Evolutionary conservation across 2,329 filamentous ascomycete species (phyloP).

Genomic region (Colletotrichum shisoi): DNA sequence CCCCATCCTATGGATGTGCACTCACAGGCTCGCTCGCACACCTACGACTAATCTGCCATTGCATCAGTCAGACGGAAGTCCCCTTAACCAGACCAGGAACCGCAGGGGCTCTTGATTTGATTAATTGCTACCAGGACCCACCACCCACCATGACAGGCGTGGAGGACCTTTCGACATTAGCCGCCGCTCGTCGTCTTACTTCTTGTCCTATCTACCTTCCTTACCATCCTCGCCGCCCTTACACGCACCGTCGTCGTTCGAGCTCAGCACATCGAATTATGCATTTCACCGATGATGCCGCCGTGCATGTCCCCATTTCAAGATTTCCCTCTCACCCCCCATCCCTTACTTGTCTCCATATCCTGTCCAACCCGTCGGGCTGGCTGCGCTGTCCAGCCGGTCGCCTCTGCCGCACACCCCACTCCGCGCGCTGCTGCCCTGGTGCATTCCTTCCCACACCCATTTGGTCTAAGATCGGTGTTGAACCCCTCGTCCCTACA

Average conservation of each 20-base stretch:
- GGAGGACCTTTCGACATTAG: constrained; percentile 28
- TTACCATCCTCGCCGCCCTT: constrained; percentile 8
- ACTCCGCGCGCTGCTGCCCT: constrained; percentile 30
- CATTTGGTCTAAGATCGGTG: constrained; percentile 30
- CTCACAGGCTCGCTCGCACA: constrained; percentile 6
- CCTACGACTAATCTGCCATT: constrained; percentile 28
- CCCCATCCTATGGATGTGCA: constrained; percentile 29
- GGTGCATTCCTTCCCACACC: constrained; percentile 31
- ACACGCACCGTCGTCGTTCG: constrained; percentile 17
- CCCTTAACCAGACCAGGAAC: constrained; percentile 29
- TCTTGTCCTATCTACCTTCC: constrained; percentile 13
- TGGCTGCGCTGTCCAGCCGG: constrained; percentile 7
- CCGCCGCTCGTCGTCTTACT: constrained; percentile 21
- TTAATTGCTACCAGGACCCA: constrained; percentile 26
- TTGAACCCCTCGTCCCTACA: constrained; percentile 18
- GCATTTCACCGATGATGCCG: constrained; percentile 28
- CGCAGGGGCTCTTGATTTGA: constrained; percentile 26
- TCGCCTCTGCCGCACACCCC: constrained; percentile 34
- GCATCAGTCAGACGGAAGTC: constrained; percentile 31
- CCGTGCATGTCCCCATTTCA: constrained; percentile 26
- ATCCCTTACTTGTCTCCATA: constrained; percentile 18
- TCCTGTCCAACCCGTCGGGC: constrained; percentile 11
- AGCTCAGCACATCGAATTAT: constrained; percentile 22
- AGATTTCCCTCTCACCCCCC: constrained; percentile 20
- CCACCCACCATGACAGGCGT: constrained; percentile 30